Evolutionary conservation across 2,329 filamentous ascomycete genomes (phyloP).

Genomic region (Aspergillus pseudotamarii): DNA sequence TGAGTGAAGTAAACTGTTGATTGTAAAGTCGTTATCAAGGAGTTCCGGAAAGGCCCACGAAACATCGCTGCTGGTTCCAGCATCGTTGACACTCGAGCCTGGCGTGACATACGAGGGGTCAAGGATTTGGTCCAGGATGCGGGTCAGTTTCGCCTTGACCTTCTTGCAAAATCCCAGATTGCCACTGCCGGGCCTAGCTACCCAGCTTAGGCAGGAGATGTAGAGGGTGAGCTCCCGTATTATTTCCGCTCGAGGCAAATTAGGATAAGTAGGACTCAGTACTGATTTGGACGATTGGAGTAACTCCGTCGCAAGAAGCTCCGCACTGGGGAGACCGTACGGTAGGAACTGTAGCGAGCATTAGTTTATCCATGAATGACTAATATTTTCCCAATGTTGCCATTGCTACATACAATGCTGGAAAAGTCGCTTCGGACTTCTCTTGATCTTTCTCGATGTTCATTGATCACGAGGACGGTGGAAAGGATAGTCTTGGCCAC

Average conservation of each 20-base stretch:
- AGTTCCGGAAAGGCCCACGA: neutral
- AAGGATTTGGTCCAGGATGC: conserved; percentile 5
- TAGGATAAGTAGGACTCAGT: neutral
- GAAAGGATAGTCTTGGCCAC: neutral
- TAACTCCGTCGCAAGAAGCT: neutral
- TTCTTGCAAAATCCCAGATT: conserved; percentile 5
- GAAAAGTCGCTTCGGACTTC: neutral
- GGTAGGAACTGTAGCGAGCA: neutral
- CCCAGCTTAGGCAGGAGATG: neutral
- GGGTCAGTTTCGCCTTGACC: conserved; percentile 6
- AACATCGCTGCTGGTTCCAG: neutral
- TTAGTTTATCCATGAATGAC: neutral
- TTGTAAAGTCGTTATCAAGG: neutral
- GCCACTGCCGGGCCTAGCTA: neutral
- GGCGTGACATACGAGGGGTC: neutral
- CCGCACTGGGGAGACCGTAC: neutral
- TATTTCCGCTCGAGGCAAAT: neutral
- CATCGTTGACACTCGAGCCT: neutral
- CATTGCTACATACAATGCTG: neutral
- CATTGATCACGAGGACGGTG: neutral
- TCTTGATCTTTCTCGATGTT: neutral
- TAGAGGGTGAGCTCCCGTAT: neutral
- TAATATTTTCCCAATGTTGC: neutral
- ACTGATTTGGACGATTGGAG: neutral
- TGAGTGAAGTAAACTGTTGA: neutral